Evolutionary conservation across 805 yeast species (phyloP), one percentile per base, ranked within the genome.

Genomic region (Myxozyma geophila): DNA sequence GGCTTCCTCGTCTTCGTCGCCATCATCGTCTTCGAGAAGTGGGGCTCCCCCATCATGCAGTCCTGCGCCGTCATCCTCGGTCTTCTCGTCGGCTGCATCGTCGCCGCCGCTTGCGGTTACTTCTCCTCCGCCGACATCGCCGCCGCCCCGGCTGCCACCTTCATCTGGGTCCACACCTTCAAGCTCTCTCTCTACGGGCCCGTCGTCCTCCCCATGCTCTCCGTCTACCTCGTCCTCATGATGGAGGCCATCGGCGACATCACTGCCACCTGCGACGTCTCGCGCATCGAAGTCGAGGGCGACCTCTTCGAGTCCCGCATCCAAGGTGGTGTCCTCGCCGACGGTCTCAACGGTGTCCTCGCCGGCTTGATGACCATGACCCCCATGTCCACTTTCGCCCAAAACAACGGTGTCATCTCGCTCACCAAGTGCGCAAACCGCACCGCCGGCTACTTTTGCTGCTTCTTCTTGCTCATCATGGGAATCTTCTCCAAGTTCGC

Each of bases 191-290:
- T 92, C 6, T 90, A 92, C 72, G 97, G 90, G 1, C 97, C 97
- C 0, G 85, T 88, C 1, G 95, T 92, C 6, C 78, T 92, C 58
- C 97, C 97, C 4, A 83, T 90, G 79, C 77, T 92, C 62, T 96
- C 97, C 0, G 88, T 91, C 53, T 92, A 86, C 74, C 80, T 92
- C 39, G 90, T 87, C 35, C 77, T 89, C 70, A 88, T 90, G 85
- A 90, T 91, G 91, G 97, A 92, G 79, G 89, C 96, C 59, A 90
- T 92, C 73, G 97, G 97, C 75, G 97, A 92, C 76, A 88, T 92
- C 73, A 90, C 97, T 39, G 97, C 97, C 41, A 90, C 97, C 49
- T 88, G 90, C 62, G 98, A 92, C 76, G 97, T 92, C 21, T 89
- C 96, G 8, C 81, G 96, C 70, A 79, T 88, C 66, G 91, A 88